phyloP scores from a whole-genome alignment of 805 yeast species.

The Yarrowia alimentaria region DNA sequence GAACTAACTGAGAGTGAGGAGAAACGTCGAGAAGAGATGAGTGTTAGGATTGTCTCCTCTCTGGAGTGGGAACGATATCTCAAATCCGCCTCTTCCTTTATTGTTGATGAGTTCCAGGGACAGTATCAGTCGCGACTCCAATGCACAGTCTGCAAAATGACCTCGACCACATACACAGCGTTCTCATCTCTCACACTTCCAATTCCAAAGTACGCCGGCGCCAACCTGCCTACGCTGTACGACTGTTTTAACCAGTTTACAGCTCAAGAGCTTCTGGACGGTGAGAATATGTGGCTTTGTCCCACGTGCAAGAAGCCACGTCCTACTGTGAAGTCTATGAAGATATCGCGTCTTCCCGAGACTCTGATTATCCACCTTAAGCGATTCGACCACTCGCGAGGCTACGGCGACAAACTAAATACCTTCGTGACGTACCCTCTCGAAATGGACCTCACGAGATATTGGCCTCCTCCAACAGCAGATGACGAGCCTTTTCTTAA shows the following conservation, averaged over 20 bases:
- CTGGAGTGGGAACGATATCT: conserved; percentile 91
- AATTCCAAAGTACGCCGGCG: conserved; percentile 50
- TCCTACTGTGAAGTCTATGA: conserved; percentile 63
- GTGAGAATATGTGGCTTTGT: conserved; percentile 82
- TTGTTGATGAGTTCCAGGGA: conserved; percentile 84
- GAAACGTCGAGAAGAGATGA: conserved; percentile 62
- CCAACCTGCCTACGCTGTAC: conserved; percentile 41
- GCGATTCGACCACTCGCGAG: conserved; percentile 54
- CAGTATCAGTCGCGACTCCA: conserved; percentile 77
- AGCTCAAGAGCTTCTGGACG: conserved; percentile 68
- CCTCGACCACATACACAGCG: conserved; percentile 84
- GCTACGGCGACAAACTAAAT: conserved; percentile 53
- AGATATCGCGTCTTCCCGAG: conserved; percentile 74
- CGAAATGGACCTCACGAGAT: conserved; percentile 59
- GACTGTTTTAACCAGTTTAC: conserved; percentile 79
- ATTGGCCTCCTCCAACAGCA: conserved; percentile 60
- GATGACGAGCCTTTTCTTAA: conserved; percentile 48
- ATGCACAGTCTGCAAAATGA: conserved; percentile 67
- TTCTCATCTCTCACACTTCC: conserved; percentile 80
- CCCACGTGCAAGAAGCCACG: conserved; percentile 66
- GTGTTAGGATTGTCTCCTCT: conserved; percentile 77
- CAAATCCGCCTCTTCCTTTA: conserved; percentile 70
- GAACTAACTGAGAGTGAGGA: conserved; percentile 74
- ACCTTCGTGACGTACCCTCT: conserved; percentile 68
- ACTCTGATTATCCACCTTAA: conserved; percentile 81